Conservation (phyloP, 2,329 filamentous ascomycete genomes). For the Lithohypha guttulata region DNA sequence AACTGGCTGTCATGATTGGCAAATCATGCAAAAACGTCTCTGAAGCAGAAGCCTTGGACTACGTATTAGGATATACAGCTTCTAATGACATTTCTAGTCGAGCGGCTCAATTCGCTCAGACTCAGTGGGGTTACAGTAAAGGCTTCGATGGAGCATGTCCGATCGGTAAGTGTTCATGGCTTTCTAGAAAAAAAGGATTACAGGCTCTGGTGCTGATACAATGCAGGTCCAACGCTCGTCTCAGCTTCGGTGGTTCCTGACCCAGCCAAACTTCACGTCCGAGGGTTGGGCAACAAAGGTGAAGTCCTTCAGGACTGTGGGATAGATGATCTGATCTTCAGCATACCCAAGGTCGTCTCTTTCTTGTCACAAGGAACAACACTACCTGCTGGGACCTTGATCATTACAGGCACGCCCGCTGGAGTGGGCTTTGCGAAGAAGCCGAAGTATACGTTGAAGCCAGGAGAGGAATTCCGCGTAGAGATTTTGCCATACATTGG, state of each 20-base stretch:
- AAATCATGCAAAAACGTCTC: constrained; percentile 31
- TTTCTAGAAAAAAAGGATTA: background rate
- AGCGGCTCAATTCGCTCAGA: constrained; percentile 30
- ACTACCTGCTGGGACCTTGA: constrained; percentile 29
- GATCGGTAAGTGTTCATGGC: constrained; percentile 17
- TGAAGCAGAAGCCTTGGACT: constrained; percentile 28
- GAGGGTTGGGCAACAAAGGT: constrained; percentile 27
- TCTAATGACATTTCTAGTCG: constrained; percentile 33
- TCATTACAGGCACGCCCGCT: constrained; percentile 34
- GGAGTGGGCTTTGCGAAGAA: constrained; percentile 35
- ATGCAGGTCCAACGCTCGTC: constrained; percentile 33
- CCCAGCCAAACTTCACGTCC: constrained; percentile 25
- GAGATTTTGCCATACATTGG: constrained; percentile 41
- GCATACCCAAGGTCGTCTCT: constrained; percentile 28
- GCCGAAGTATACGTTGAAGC: constrained; percentile 30
- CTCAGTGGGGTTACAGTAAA: constrained; percentile 34
- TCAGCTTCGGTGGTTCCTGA: constrained; percentile 24
- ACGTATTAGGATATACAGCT: constrained; percentile 33
- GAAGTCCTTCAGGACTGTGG: constrained; percentile 29
- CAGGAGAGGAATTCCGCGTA: constrained; percentile 36
- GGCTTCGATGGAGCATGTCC: constrained; percentile 31
- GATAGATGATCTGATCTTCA: constrained; percentile 32
- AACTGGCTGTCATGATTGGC: constrained; percentile 30
- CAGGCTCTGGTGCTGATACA: constrained; percentile 24
- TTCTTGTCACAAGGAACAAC: constrained; percentile 32